Evolutionary conservation across 2,329 filamentous ascomycete species (phyloP).

Genomic region (Botryotinia narcissicola): DNA sequence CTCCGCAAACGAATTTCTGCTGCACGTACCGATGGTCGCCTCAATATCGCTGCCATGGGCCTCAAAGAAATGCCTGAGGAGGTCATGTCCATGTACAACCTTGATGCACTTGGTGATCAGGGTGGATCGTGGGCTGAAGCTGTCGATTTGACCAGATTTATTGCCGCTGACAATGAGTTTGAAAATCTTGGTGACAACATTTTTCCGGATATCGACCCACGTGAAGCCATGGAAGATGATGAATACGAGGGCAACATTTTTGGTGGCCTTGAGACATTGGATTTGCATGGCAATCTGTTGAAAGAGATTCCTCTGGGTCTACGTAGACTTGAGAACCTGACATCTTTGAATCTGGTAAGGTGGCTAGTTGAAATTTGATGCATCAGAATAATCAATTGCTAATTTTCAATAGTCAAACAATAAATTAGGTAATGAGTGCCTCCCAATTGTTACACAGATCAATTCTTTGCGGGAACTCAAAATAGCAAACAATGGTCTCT

Average conservation of each 20-base stretch:
- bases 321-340: conserved; percentile 68
- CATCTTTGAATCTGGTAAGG: conserved; percentile 76
- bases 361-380: background rate
- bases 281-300: conserved; percentile 83
- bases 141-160: conserved; percentile 79
- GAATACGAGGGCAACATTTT: conserved; percentile 74
- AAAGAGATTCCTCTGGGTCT: conserved; percentile 71
- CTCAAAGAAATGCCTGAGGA: conserved; percentile 77
- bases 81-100: conserved; percentile 87
- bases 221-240: conserved; percentile 56
- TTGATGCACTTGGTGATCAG: conserved; percentile 61
- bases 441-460: conserved; percentile 75
- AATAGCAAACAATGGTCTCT: conserved; percentile 73
- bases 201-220: conserved; percentile 70
- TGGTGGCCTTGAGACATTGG: conserved; percentile 73
- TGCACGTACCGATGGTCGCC: conserved; percentile 72
- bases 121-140: conserved; percentile 83
- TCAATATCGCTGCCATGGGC: conserved; percentile 85
- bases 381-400: conserved; percentile 12
- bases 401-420: conserved; percentile 65
- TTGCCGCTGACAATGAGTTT: conserved; percentile 88
- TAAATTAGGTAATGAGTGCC: conserved; percentile 66
- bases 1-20: conserved; percentile 69
- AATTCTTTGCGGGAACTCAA: conserved; percentile 72
- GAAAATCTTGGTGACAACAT: conserved; percentile 68